phyloP scores from a whole-genome alignment of 176 grass and related monocot species.

The Saccharum officinarum region DNA sequence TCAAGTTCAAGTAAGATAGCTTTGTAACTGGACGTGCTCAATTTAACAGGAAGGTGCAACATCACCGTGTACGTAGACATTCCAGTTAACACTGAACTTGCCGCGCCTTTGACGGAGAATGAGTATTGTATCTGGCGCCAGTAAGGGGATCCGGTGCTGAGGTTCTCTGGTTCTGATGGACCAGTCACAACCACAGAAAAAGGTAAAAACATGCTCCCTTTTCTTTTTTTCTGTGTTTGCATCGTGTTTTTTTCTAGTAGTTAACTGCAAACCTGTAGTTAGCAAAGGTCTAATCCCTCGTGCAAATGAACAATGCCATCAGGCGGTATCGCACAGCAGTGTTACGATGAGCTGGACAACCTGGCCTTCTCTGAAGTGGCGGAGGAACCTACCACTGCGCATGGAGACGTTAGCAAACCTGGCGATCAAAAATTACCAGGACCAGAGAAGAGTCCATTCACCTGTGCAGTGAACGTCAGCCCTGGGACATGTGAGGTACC shows the following conservation, averaged over 20 bases:
- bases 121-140: slow-evolving; percentile 69
- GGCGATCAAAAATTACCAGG: slow-evolving; percentile 41
- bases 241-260: not conserved
- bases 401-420: slow-evolving; percentile 30
- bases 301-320: not conserved
- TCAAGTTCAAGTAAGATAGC: slow-evolving; percentile 14
- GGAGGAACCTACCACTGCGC: slow-evolving; percentile 35
- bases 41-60: slow-evolving; percentile 71
- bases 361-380: slow-evolving; percentile 67
- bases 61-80: slow-evolving; percentile 64
- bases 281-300: not conserved
- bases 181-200: slow-evolving; percentile 39
- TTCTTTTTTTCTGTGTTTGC: not conserved
- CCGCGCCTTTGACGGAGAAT: slow-evolving; percentile 57
- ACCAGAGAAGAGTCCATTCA: slow-evolving; percentile 62
- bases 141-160: slow-evolving; percentile 83
- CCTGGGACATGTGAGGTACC: slow-evolving; percentile 87
- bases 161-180: slow-evolving; percentile 47
- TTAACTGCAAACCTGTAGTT: not conserved
- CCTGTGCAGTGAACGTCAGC: slow-evolving; percentile 61
- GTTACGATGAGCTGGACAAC: slow-evolving; percentile 94
- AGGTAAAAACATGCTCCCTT: slow-evolving; percentile 39
- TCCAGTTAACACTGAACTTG: slow-evolving; percentile 74
- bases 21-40: slow-evolving; percentile 2
- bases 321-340: slow-evolving; percentile 90